Conservation (phyloP, 108 stramenopile species). For the Phaeodactylum tricornutum region DNA sequence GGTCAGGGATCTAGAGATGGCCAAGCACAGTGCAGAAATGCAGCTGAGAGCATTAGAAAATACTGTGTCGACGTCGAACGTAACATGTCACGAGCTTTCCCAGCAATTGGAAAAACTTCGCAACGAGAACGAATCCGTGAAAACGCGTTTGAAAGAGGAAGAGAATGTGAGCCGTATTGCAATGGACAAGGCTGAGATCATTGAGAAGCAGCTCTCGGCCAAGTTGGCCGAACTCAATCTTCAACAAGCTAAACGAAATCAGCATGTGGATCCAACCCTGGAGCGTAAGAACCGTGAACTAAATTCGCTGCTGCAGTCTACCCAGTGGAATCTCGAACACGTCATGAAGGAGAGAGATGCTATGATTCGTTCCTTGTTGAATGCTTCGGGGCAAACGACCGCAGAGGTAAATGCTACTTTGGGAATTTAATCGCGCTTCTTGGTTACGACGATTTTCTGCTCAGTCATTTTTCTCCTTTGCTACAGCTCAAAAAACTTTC, state of each 20-base stretch:
- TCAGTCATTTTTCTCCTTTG: background rate
- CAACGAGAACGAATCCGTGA: background rate
- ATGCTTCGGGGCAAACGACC: background rate
- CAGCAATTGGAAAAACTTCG: background rate
- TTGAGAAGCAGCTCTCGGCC: background rate
- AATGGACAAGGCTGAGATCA: background rate
- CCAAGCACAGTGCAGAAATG: no score
- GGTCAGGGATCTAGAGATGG: no score
- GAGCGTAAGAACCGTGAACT: background rate
- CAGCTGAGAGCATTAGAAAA: no score
- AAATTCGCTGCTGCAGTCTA: background rate
- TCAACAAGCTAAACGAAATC: background rate
- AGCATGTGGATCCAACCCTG: background rate
- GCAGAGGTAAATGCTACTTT: background rate
- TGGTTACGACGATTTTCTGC: background rate
- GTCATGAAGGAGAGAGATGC: background rate
- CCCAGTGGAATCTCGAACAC: background rate
- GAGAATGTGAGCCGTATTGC: no score
- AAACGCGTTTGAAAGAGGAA: background rate
- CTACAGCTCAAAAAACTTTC: background rate
- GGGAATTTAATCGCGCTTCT: background rate
- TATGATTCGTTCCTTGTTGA: background rate
- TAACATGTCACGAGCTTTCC: no score
- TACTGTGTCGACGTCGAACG: no score
- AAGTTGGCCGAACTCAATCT: background rate